Conservation (phyloP, 1,139 yeast species). For the Yamadazyma dendronema region DNA sequence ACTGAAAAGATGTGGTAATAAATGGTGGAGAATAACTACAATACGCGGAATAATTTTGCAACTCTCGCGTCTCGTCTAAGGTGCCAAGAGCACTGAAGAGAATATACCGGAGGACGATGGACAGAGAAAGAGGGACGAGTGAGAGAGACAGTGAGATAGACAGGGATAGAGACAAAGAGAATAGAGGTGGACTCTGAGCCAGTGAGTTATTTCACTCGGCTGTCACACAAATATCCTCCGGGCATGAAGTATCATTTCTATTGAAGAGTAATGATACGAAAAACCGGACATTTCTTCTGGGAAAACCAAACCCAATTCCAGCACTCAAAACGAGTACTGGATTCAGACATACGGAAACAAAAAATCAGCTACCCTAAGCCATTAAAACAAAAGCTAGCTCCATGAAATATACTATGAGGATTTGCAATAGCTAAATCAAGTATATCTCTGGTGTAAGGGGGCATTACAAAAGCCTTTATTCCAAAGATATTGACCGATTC, state of each 20-base stretch:
- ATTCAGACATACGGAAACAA: slow-evolving; percentile 15
- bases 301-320: slow-evolving; percentile 25
- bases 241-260: slow-evolving; percentile 54
- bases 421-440: slow-evolving; percentile 10
- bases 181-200: too few species aligned
- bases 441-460: slow-evolving; percentile 14
- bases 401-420: slow-evolving; percentile 16
- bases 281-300: slow-evolving; percentile 47
- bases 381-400: slow-evolving; percentile 26
- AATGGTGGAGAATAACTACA: too few species aligned
- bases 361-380: slow-evolving; percentile 18
- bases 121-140: too few species aligned
- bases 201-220: too few species aligned
- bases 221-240: slow-evolving; percentile 48
- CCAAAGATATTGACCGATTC: slow-evolving; percentile 13
- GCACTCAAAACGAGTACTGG: slow-evolving; percentile 26
- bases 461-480: slow-evolving; percentile 13
- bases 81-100: not conserved
- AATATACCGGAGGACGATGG: not conserved
- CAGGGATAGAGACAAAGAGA: too few species aligned
- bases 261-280: slow-evolving; percentile 43
- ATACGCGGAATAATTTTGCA: slow-evolving; percentile 2
- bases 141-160: too few species aligned
- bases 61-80: not conserved
- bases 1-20: not conserved